Evolutionary conservation across 306 rosid genomes (phyloP).

Genomic region (Corylus americana): DNA sequence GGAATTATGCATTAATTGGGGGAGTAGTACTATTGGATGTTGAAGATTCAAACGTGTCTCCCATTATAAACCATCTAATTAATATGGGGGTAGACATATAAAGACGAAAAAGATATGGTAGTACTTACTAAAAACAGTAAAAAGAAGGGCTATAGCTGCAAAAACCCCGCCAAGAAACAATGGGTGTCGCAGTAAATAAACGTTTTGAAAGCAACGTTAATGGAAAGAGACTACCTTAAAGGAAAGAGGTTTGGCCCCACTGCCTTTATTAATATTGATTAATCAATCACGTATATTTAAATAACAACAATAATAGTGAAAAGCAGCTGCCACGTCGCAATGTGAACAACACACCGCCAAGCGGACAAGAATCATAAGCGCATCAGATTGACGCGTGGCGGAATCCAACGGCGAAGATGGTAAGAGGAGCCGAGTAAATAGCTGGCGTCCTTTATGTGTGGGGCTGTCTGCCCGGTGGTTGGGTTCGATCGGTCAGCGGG

Average conservation of each 20-base stretch:
- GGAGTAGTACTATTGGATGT: too few relatives aligned
- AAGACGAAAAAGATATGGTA: neutral
- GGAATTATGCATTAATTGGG: too few relatives aligned
- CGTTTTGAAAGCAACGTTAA: constrained; percentile 16
- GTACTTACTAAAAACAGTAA: neutral
- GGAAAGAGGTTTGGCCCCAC: neutral
- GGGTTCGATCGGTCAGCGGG: constrained; percentile 7
- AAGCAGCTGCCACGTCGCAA: constrained; percentile 26
- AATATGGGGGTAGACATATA: neutral
- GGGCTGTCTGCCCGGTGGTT: neutral
- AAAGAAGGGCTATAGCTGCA: neutral
- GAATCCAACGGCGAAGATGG: constrained; percentile 12
- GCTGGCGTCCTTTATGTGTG: constrained; percentile 14
- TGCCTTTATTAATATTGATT: too few relatives aligned
- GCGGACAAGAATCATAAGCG: neutral
- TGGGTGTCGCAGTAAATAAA: neutral
- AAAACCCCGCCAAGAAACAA: constrained; percentile 2
- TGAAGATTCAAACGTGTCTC: too few relatives aligned
- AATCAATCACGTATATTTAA: too few relatives aligned
- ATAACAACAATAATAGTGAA: neutral
- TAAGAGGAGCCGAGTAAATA: neutral
- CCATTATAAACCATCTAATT: too few relatives aligned
- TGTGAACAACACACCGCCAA: constrained; percentile 5
- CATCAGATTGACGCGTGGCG: constrained; percentile 15
- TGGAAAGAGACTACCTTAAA: neutral